phyloP scores from a whole-genome alignment of 108 stramenopile species.

The Aurantiochytrium sp. region DNA sequence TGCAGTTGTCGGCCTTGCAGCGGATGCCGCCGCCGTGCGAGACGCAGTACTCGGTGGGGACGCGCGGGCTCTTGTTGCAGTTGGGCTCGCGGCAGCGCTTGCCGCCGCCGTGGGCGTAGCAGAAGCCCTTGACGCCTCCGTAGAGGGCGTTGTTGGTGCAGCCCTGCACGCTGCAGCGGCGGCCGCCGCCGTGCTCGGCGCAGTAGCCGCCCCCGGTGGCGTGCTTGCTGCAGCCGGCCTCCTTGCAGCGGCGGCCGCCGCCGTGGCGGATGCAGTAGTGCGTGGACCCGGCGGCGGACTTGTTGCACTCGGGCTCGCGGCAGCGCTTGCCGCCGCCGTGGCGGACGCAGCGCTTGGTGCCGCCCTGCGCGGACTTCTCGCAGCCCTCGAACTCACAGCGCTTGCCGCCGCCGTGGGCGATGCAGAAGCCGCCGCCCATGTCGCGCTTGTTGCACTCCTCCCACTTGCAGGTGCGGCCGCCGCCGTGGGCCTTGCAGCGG shows the following conservation, averaged over 20 bases:
- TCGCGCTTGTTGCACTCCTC: slow-evolving; percentile 84
- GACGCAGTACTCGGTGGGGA: slow-evolving; percentile 88
- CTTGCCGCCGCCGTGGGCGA: slow-evolving; percentile 93
- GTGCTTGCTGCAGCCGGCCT: slow-evolving; percentile 43
- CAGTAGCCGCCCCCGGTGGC: slow-evolving; percentile 60
- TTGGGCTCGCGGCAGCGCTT: slow-evolving; percentile 75
- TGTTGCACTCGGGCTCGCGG: slow-evolving; percentile 73
- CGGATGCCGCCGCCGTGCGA: slow-evolving; percentile 84
- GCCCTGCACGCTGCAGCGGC: slow-evolving; percentile 75
- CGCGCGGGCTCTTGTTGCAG: slow-evolving; percentile 90
- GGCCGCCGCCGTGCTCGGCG: slow-evolving; percentile 93
- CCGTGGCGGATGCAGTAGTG: slow-evolving; percentile 94
- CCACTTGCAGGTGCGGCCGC: slow-evolving; percentile 82
- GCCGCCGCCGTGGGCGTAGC: slow-evolving; percentile 94
- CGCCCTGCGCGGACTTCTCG: slow-evolving; percentile 91
- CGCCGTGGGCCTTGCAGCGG: slow-evolving; percentile 93
- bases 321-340: slow-evolving; percentile 95
- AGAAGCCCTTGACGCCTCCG: slow-evolving; percentile 66
- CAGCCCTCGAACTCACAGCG: slow-evolving; percentile 85
- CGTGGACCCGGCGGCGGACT: slow-evolving; percentile 88
- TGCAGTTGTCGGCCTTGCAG: slow-evolving; percentile 46
- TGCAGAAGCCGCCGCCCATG: slow-evolving; percentile 91
- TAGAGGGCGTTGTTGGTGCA: slow-evolving; percentile 79
- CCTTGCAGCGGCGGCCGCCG: slow-evolving; percentile 67
- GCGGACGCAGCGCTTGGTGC: slow-evolving; percentile 81